Evolutionary conservation across 805 yeast genomes (phyloP).

Genomic region (Sporopachydermia quercuum): DNA sequence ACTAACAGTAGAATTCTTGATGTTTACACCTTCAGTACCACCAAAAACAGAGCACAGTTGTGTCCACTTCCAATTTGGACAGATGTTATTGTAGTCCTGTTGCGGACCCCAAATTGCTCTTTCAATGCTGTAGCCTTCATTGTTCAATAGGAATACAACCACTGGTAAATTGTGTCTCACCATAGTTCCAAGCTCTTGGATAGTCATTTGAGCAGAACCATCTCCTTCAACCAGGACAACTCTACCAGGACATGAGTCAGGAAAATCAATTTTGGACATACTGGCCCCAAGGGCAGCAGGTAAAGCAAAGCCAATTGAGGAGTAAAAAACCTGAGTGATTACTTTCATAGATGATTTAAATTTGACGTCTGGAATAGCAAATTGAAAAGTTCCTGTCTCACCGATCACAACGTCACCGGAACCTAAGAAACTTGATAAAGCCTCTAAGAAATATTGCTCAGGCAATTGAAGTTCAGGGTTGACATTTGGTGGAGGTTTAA

Average conservation of each 20-base stretch:
- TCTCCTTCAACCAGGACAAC: conserved; percentile 75
- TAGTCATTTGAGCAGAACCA: conserved; percentile 90
- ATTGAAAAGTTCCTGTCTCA: conserved; percentile 77
- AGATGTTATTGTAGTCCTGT: conserved; percentile 68
- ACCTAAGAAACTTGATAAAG: conserved; percentile 28
- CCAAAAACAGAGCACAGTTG: conserved; percentile 53
- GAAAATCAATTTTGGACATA: conserved; percentile 48
- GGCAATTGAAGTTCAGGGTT: conserved; percentile 5
- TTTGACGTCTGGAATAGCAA: conserved; percentile 53
- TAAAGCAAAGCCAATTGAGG: conserved; percentile 79
- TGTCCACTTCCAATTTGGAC: conserved; percentile 73
- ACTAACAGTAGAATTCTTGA: conserved; percentile 21
- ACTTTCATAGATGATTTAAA: conserved; percentile 34
- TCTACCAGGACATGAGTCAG: conserved; percentile 29
- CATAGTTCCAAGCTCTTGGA: conserved; percentile 65
- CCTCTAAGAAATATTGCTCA: conserved; percentile 21
- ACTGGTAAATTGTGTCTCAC: conserved; percentile 48
- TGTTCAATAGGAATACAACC: conserved; percentile 62
- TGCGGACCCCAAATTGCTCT: conserved; percentile 70
- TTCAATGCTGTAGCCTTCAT: conserved; percentile 83
- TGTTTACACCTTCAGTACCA: conserved; percentile 22
- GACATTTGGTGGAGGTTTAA: conserved; percentile 4
- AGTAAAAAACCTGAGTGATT: conserved; percentile 55
- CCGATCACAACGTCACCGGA: conserved; percentile 60
- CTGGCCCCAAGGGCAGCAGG: conserved; percentile 80